These are phyloP conservation scores for Podospora bellae-mahoneyi DNA, from an alignment of 495 filamentous ascomycete species.

Conservation along the genomic window DNA sequence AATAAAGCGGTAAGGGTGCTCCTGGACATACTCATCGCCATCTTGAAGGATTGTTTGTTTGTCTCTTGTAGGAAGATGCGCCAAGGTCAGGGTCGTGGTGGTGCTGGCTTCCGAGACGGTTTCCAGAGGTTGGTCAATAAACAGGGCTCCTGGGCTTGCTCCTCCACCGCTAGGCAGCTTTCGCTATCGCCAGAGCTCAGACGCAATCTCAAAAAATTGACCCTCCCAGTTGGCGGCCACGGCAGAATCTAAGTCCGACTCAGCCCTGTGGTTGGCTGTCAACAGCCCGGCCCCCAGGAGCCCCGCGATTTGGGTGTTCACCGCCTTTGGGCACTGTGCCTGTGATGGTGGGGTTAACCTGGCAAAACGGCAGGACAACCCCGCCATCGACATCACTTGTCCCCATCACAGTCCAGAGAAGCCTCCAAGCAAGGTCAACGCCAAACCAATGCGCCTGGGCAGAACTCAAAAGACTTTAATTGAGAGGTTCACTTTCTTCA, in stretches of 20 bases:
- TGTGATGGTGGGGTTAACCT: conserved; percentile 21
- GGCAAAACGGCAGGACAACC: conserved; percentile 12
- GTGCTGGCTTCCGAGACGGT: conserved; percentile 2
- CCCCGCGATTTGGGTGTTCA: conserved; percentile 24
- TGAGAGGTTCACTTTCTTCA: neutral
- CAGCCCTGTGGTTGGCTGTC: conserved; percentile 22
- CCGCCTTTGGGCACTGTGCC: conserved; percentile 17
- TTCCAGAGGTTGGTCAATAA: conserved; percentile 11
- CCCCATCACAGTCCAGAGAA: neutral
- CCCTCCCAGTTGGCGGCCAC: conserved; percentile 21
- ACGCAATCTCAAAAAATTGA: conserved; percentile 35
- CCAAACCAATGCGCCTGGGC: neutral
- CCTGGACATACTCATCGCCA: conserved; percentile 47
- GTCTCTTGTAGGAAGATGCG: conserved; percentile 12
- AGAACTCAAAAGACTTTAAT: neutral
- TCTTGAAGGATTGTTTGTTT: conserved; percentile 31
- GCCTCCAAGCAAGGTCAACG: neutral
- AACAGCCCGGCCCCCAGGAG: neutral
- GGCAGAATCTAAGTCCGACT: conserved; percentile 32
- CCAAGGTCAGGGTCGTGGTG: conserved; percentile 9
- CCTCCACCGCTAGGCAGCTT: conserved; percentile 26
- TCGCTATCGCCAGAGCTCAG: conserved; percentile 26
- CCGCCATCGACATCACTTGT: conserved; percentile 17
- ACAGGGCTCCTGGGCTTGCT: conserved; percentile 21
- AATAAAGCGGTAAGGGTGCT: neutral